phyloP scores from a whole-genome alignment of 306 rosid species.

The Potentilla sterilis region DNA sequence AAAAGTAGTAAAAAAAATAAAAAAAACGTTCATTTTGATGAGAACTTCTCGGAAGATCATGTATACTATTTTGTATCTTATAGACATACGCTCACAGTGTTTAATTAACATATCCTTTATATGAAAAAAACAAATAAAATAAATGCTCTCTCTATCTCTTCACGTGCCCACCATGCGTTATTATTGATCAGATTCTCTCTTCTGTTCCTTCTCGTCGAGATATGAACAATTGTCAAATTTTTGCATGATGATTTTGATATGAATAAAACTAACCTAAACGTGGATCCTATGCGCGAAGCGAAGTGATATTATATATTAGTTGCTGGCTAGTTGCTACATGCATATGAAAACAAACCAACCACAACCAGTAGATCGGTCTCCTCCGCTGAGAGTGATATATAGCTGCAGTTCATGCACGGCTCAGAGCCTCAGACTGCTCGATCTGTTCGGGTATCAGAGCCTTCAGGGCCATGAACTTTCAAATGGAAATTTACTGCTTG shows the following conservation, averaged over 20 bases:
- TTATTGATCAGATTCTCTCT: conserved; percentile 10
- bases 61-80: too few relatives aligned
- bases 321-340: background rate
- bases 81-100: background rate
- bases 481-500: background rate
- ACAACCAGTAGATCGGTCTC: background rate
- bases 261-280: background rate
- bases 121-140: background rate
- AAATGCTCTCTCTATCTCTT: background rate
- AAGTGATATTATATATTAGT: background rate
- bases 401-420: background rate
- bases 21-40: background rate
- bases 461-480: background rate
- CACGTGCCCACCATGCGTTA: conserved; percentile 7
- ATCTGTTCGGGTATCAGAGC: background rate
- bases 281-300: background rate
- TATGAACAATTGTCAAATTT: conserved; percentile 28
- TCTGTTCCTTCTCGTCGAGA: conserved; percentile 18
- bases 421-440: background rate
- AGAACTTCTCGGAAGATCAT: background rate
- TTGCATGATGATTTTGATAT: background rate
- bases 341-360: background rate
- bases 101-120: background rate
- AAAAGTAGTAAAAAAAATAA: too few relatives aligned
- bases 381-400: background rate